Evolutionary conservation across 768 basidiomycete genomes (phyloP), one percentile per base, ranked within the genome.

Genomic region (Leccinum subgranulosum): DNA sequence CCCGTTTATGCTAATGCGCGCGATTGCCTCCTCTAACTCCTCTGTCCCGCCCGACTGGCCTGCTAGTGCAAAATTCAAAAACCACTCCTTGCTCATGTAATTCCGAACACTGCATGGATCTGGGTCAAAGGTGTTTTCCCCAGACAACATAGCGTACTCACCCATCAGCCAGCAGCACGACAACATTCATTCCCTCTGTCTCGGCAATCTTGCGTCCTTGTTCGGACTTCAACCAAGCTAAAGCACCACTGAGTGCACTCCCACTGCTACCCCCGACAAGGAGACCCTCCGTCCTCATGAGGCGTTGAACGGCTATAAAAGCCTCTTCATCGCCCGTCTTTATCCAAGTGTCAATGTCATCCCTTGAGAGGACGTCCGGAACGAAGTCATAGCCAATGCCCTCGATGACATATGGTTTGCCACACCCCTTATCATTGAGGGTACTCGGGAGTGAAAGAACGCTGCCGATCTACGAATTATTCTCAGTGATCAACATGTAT

Each of bases 351-450:
- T 94, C 82, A 51, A 98, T 77, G 28, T 83, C 79, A 0, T 61
- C 64, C 49, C 88, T 89, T 36, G 87, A 84, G 41, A 98, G 80
- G 2, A 95, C 95, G 45, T 90, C 83, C 1, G 96, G 95, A 47
- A 96, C 69, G 68, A 96, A 96, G 71, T 96, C 93, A 64, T 94
- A 94, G 27, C 97, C 97, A 54, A 98, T 98, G n/a, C 97, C 97
- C 70, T 99, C 97, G 21, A 98, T 85, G 51, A 85, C 70, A 66
- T 98, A 98, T 53, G 75, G 73, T 21, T 60, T 41, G 10, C 81
- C 86, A 43, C 71, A 73, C 51, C 57, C 56, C 21, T 71, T 74
- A 2, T 67, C 69, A 66, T 94, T 94, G 49, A 94, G 76, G 17
- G 67, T 60, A 41, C 85, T 81, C 0, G 93, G 91, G 29, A 78